Base-by-base conservation (phyloP, 2,329 filamentous ascomycete species). In the Sporothrix dimorphospora region DNA sequence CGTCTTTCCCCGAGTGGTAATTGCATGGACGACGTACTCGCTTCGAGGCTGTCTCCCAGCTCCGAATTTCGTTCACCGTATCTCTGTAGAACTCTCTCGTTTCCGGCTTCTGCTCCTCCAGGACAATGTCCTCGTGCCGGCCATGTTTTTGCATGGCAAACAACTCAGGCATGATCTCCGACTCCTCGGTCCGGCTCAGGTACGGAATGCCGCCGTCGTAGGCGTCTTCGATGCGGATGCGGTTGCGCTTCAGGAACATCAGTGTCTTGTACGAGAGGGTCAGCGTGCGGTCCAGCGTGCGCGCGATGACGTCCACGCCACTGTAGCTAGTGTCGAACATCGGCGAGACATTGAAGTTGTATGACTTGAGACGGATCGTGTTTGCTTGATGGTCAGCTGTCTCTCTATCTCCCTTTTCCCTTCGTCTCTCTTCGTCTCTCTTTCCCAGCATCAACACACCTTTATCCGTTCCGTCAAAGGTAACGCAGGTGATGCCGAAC, bases 401-500 rank as follows among this genome's bases (percentile, higher is more conserved):
- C 30, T 34, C 6, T 6, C 6, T 34, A 6, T 34, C 30, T 34
- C 6, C 30, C 3, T 59, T 24, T 80, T 79, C 1, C 70, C 24
- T 2, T 68, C 66, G 70, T 38, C 14, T 21, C 21, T 2, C 14
- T 5, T 70, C 69, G 27, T 24, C 40, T 47, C 49, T 24, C 49
- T 12, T 53, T 24, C n/a, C 3, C 21, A 24, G 3, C 49, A 12
- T 6, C 3, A 34, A 34, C 30, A 34, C 30, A 34, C 30, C 47
- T 49, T 34, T 40, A 7, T n/a, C 57, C 6, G 49, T 16, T 3
- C 53, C 19, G 14, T 73, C 42, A 27, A 74, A 71, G 1, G 40
- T 69, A 34, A 81, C 55, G 45, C 79, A 82, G 0, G 81, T 82
- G 27, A 83, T 68, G 6, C 82, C 82, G 8, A 83, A 59, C 69